phyloP scores from a whole-genome alignment of 345 rosid genomes.

The Erysimum cheiranthoides region DNA sequence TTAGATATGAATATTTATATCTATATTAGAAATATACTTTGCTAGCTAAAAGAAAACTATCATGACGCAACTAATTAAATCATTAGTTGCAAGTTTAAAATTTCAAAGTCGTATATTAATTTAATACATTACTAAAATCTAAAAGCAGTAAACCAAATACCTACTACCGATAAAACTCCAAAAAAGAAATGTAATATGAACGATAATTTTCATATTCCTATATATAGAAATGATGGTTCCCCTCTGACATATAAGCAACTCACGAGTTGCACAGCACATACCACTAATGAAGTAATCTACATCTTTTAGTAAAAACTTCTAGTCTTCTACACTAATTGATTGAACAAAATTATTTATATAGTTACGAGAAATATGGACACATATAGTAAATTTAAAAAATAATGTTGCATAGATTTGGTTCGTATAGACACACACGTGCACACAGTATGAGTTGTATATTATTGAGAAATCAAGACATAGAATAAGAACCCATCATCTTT shows the following conservation, averaged over 20 bases:
- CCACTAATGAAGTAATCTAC: not conserved
- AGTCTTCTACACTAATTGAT: not conserved
- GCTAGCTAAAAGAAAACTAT: no score
- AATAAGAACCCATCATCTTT: conserved; percentile 43
- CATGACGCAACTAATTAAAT: no score
- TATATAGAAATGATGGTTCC: not conserved
- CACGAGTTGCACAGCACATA: not conserved
- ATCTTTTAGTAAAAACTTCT: not conserved
- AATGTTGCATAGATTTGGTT: conserved; percentile 38
- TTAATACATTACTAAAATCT: no score
- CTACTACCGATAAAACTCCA: not conserved
- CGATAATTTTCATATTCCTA: not conserved
- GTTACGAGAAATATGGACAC: conserved; percentile 20
- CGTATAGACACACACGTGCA: conserved; percentile 39
- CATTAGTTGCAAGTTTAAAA: no score
- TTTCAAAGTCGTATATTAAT: no score
- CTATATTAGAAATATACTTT: no score
- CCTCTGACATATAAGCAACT: not conserved
- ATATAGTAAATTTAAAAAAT: not conserved
- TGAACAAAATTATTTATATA: not conserved
- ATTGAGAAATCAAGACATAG: conserved; percentile 33
- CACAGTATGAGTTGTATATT: conserved; percentile 43
- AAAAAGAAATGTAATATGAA: not conserved
- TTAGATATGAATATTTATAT: no score
- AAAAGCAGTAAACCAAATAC: not conserved